Percentiles rank a stretch among this genome's conserved stretches.
These are phyloP conservation scores for Biancaea sappan DNA, from an alignment of 306 rosid species.

Conservation along the genomic window DNA sequence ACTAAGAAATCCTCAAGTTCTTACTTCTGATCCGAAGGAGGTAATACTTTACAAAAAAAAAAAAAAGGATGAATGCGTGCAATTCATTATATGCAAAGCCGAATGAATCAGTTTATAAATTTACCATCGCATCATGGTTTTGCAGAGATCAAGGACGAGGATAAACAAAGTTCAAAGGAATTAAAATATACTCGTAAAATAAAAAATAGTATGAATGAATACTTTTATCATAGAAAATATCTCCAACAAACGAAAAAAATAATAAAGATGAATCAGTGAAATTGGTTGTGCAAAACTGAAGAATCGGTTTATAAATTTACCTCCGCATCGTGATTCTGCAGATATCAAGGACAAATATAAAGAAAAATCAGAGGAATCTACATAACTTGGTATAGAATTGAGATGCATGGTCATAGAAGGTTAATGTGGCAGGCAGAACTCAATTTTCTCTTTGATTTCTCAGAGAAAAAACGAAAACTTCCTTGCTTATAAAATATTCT, in stretches of 20 bases:
- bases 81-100: not conserved
- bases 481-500: not conserved
- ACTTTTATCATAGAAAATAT: not conserved
- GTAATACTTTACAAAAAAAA: no score
- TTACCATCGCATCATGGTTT: not conserved
- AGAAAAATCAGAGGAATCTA: not conserved
- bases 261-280: not conserved
- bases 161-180: not conserved
- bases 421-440: not conserved
- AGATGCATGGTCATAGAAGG: not conserved
- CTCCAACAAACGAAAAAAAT: not conserved
- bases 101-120: not conserved
- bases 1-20: no score
- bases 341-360: not conserved
- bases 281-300: not conserved
- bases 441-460: not conserved
- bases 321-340: not conserved
- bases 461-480: not conserved
- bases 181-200: not conserved
- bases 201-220: not conserved
- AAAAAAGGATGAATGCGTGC: not conserved
- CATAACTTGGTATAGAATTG: not conserved
- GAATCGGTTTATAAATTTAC: not conserved
- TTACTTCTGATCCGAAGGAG: no score
- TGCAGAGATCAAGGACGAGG: not conserved